Conservation (phyloP, 129 eudicot species). For the Lonicera japonica region DNA sequence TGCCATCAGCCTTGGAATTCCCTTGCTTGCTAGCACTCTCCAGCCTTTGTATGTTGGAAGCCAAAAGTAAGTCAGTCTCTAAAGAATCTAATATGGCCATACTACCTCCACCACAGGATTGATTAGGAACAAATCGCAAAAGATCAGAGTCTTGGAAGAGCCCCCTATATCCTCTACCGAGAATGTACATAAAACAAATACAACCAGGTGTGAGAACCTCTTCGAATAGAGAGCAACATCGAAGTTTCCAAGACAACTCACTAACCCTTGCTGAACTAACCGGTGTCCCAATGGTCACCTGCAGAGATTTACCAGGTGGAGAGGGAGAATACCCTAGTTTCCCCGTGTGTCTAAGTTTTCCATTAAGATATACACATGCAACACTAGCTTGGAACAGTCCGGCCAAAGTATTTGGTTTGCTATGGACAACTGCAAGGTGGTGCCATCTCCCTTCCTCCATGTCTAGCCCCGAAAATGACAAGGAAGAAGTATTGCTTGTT, state of each 20-base stretch:
- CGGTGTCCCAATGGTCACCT: conserved; percentile 92
- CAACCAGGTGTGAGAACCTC: conserved; percentile 89
- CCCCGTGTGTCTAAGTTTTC: conserved; percentile 90
- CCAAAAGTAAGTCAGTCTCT: conserved; percentile 57
- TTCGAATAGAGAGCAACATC: conserved; percentile 93
- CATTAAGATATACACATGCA: conserved; percentile 80
- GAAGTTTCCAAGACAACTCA: conserved; percentile 78
- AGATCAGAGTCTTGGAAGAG: conserved; percentile 91
- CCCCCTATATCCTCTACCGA: conserved; percentile 96
- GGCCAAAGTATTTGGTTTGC: conserved; percentile 97
- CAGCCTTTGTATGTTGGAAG: conserved; percentile 58
- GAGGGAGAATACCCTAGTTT: conserved; percentile 95
- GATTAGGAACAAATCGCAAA: conserved; percentile 82
- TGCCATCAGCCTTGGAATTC: conserved; percentile 50
- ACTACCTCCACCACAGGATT: conserved; percentile 96
- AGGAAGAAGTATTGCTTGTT: conserved; percentile 77
- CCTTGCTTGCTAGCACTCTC: conserved; percentile 62
- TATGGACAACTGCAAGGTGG: conserved; percentile 94
- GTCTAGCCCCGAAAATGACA: conserved; percentile 79
- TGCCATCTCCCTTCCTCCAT: conserved; percentile 92
- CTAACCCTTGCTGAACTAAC: conserved; percentile 55
- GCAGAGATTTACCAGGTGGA: conserved; percentile 77
- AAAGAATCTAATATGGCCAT: conserved; percentile 91
- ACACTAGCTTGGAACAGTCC: conserved; percentile 95
- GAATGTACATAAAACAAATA: conserved; percentile 86